Evolutionary conservation across 176 grass and related monocot genomes (phyloP), one percentile per base, ranked within the genome.

Genomic region (Thalia dealbata): DNA sequence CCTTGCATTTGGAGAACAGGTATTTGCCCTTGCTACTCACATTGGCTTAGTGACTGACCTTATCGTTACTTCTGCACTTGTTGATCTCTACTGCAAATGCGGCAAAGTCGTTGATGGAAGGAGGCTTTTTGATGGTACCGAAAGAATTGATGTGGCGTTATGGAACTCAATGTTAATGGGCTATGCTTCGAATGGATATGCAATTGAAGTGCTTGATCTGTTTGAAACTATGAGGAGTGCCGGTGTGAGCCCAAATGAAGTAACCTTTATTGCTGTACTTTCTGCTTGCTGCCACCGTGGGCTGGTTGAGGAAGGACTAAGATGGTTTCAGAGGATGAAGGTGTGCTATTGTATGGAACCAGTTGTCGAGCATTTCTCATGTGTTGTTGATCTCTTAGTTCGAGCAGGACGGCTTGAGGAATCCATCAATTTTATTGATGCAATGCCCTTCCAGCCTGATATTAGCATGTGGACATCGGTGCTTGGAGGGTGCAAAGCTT

Each of bases 71-170:
- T 85, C 82, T 73, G 80, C 89, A 4, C 74, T 88, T 52, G 84
- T 91, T 76, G 89, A 91, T 73, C 78, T 91, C 23, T 91, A 91
- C 55, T 88, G 89, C 78, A 91, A 91, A 88, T 83, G 85, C 77
- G 89, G 85, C 38, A 81, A 69, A 70, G 60, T 91, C 23, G 11
- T 56, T 26, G 76, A 54, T 78, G 89, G 82, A 70, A 71, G 71
- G 77, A 88, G 13, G 78, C 70, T 88, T 14, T 91, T 91, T 10
- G 5, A 61, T 71, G 54, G 30, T 35, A 73, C 76, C 7, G 23
- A 60, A 28, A 83, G 76, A 2, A 43, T 61, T 5, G 89, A 91
- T 0, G 71, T 83, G 69, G 82, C 84, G 60, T 59, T 88, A 29
- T 91, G 85, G 80, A 91, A 91, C 83, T 88, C 85, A 45, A 91